Evolutionary conservation across 108 stramenopile species (phyloP).

Genomic region (Fragilariopsis cylindrus): DNA sequence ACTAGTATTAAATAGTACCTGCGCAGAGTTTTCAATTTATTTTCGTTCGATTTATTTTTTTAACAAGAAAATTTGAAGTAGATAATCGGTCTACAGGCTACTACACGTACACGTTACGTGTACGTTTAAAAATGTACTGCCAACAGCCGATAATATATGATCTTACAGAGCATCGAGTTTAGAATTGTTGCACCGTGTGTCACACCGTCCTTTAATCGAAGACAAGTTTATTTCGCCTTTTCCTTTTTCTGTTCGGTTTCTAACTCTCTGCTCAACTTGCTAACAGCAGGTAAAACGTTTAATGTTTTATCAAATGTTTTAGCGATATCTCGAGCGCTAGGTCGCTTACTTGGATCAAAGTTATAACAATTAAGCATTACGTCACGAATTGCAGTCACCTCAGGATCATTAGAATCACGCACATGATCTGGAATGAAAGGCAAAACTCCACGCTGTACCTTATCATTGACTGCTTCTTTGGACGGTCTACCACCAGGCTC

Average conservation of each 20-base stretch:
- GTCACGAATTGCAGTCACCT: conserved; percentile 62
- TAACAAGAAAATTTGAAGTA: too few species aligned
- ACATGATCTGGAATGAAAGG: conserved; percentile 57
- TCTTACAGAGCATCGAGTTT: too few species aligned
- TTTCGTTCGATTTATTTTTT: too few species aligned
- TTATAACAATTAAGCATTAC: conserved; percentile 70
- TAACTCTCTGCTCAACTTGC: background rate
- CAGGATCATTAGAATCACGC: conserved; percentile 45
- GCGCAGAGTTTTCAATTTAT: too few species aligned
- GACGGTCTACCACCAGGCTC: conserved; percentile 57
- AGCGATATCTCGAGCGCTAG: conserved; percentile 58
- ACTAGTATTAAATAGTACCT: too few species aligned
- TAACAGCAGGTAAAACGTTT: background rate
- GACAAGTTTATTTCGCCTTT: background rate
- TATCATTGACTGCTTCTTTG: conserved; percentile 46
- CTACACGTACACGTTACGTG: too few species aligned
- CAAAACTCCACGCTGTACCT: conserved; percentile 52
- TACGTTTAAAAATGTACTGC: too few species aligned
- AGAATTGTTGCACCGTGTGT: too few species aligned
- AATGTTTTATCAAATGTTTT: conserved; percentile 43
- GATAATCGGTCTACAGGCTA: too few species aligned
- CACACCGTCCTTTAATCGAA: too few species aligned
- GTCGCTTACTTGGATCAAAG: conserved; percentile 53
- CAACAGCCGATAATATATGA: too few species aligned
- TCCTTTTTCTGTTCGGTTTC: background rate